A percentile compares a stretch with the other conserved stretches of the same genome.
These are phyloP conservation scores for Glycine latifolia DNA, from an alignment of 306 rosid species.

Conservation along the genomic window DNA sequence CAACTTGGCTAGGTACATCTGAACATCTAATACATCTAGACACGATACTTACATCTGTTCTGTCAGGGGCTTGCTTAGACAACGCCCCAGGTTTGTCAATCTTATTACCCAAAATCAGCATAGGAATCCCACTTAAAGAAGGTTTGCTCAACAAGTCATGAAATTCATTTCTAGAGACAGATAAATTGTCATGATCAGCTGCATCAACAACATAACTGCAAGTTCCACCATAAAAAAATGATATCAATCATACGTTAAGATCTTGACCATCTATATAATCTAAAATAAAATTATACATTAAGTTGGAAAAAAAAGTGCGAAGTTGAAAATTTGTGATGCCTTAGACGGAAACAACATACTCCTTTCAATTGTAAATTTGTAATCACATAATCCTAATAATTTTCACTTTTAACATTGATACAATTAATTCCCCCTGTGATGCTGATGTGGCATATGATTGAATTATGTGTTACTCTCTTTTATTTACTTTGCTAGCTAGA, in stretches of 20 bases:
- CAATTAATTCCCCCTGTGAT: slow-evolving; percentile 7
- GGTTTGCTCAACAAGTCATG: slow-evolving; percentile 72
- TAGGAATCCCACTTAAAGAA: slow-evolving; percentile 65
- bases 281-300: slow-evolving; percentile 9
- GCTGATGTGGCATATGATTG: slow-evolving; percentile 6
- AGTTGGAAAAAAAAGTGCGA: background rate
- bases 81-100: slow-evolving; percentile 68
- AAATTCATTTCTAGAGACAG: slow-evolving; percentile 66
- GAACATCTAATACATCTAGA: slow-evolving; percentile 4
- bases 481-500: background rate
- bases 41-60: slow-evolving; percentile 66
- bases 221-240: slow-evolving; percentile 37
- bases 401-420: background rate
- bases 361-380: background rate
- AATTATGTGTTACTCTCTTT: background rate
- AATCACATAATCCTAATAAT: slow-evolving; percentile 4
- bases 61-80: slow-evolving; percentile 58
- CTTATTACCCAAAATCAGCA: slow-evolving; percentile 72
- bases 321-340: background rate
- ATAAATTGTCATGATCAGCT: slow-evolving; percentile 64
- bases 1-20: background rate
- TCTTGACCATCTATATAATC: background rate
- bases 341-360: background rate
- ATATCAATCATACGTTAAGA: slow-evolving; percentile 1
- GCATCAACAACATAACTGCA: slow-evolving; percentile 76